Conservation (phyloP, 352 stramenopile genomes). For the Elongisporangium undulatum region DNA sequence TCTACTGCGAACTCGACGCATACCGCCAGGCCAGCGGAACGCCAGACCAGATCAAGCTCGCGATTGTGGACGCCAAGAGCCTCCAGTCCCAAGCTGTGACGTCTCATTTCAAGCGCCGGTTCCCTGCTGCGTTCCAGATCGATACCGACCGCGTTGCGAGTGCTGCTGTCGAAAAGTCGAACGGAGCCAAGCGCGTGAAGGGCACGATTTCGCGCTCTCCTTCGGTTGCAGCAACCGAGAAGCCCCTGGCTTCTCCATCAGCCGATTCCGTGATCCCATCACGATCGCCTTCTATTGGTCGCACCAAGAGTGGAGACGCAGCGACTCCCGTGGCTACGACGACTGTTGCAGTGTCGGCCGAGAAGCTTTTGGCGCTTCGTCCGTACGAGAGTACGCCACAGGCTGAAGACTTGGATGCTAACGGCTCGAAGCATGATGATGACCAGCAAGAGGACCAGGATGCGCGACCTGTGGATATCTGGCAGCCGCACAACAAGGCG, state of each 20-base stretch:
- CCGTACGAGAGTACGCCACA: conserved; percentile 19
- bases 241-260: background rate
- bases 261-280: conserved; percentile 8
- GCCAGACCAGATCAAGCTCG: conserved; percentile 38
- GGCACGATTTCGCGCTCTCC: conserved; percentile 22
- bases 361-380: conserved; percentile 41
- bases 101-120: conserved; percentile 23
- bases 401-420: conserved; percentile 29
- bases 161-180: conserved; percentile 7
- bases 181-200: conserved; percentile 38
- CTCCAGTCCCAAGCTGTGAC: conserved; percentile 9
- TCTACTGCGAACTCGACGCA: conserved; percentile 72
- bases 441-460: conserved; percentile 10
- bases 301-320: background rate
- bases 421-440: conserved; percentile 15
- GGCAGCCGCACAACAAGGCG: conserved; percentile 46
- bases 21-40: conserved; percentile 55
- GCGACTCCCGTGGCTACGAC: conserved; percentile 6
- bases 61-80: conserved; percentile 40
- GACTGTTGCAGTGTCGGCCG: conserved; percentile 22
- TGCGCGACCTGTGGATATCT: conserved; percentile 24
- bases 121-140: conserved; percentile 22
- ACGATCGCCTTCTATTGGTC: conserved; percentile 20
- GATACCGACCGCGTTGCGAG: conserved; percentile 3
- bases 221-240: conserved; percentile 10